phyloP scores from a whole-genome alignment of 2,329 filamentous ascomycete genomes.

The Aspergillus udagawae region DNA sequence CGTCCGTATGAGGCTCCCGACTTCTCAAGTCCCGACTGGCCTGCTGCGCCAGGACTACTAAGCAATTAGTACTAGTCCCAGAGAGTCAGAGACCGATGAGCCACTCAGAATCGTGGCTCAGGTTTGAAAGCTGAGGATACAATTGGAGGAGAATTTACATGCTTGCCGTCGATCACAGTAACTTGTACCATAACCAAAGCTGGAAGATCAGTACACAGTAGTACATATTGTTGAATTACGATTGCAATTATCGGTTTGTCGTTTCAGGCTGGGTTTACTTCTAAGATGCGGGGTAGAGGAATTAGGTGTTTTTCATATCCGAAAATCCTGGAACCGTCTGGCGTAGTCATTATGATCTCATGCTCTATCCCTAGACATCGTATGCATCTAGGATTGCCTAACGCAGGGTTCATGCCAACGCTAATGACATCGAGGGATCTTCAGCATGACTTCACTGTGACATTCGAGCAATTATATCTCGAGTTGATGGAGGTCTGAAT shows the following conservation, averaged over 20 bases:
- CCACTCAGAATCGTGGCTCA: background rate
- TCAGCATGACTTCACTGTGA: background rate
- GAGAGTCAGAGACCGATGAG: background rate
- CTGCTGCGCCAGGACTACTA: background rate
- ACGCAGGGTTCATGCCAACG: background rate
- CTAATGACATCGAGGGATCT: background rate
- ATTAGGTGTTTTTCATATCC: background rate
- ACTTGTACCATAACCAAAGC: background rate
- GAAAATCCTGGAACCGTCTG: background rate
- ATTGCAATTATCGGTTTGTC: background rate
- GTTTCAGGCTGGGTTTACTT: no score
- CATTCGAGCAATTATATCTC: background rate
- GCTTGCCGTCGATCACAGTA: background rate
- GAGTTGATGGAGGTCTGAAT: background rate
- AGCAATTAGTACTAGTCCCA: background rate
- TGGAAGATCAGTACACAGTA: no score
- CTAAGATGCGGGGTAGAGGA: background rate
- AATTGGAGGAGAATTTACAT: background rate
- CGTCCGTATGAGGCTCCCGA: background rate
- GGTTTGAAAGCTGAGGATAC: background rate
- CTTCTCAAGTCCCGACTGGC: background rate
- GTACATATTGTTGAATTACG: background rate
- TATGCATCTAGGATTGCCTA: background rate
- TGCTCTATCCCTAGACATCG: background rate
- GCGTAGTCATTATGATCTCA: background rate